Evolutionary conservation across 345 rosid species (phyloP).

Genomic region (Psidium friedrichsthalianum): DNA sequence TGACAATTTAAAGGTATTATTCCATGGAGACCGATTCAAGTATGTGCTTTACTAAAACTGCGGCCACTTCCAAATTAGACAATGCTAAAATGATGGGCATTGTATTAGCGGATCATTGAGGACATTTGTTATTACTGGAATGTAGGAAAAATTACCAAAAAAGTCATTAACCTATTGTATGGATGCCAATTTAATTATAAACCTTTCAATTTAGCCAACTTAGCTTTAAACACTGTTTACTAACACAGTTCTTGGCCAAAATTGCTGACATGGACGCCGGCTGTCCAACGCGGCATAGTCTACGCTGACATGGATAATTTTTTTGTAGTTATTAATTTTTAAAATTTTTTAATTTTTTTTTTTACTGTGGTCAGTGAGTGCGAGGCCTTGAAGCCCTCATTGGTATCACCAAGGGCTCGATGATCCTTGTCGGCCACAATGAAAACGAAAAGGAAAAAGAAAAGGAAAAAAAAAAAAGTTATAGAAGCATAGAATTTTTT

Average conservation of each 20-base stretch:
- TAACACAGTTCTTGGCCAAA: background rate
- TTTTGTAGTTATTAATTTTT: background rate
- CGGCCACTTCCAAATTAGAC: background rate
- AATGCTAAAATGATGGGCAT: background rate
- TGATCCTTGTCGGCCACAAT: background rate
- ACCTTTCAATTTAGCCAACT: background rate
- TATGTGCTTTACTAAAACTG: background rate
- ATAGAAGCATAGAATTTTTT: background rate
- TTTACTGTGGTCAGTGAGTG: too few species aligned
- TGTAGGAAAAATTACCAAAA: background rate
- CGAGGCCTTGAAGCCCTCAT: background rate
- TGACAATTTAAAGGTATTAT: background rate
- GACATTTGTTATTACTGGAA: background rate
- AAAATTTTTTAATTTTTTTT: background rate
- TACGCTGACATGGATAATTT: background rate
- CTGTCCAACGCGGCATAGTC: fast-evolving
- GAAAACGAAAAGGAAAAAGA: background rate
- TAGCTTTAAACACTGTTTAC: fast-evolving
- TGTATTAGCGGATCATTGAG: background rate
- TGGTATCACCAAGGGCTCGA: background rate
- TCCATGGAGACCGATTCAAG: background rate
- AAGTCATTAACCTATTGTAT: background rate
- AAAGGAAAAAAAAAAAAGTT: background rate
- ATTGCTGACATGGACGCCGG: background rate
- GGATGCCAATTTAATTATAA: background rate